Base-by-base conservation (phyloP, 1,139 yeast genomes). In the Maudiozyma humilis region DNA sequence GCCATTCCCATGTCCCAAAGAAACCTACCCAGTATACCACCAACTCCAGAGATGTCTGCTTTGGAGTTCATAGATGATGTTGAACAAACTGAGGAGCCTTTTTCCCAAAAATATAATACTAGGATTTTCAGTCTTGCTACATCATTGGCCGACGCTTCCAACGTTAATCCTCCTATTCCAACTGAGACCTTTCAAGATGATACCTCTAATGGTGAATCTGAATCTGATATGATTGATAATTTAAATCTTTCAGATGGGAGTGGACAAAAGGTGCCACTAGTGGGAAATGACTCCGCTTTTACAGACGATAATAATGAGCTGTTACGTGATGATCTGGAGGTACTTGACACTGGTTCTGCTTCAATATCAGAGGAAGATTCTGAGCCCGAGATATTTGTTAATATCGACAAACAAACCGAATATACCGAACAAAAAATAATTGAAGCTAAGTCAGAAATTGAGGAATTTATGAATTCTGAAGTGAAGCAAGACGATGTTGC, bases 111-210 rank as follows among this genome's bases (percentile, higher is more conserved):
- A 14, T 45, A 51, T 35, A 40, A 47, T 8, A 52, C 56, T 2
- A 49, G 53, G 27, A 51, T 54, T n/a, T 48, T 52, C 36, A 54
- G 60, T 41, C 43, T 55, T 20, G 53, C 55, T n/a, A 55, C 57
- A 3, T 51, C 60, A 2, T 50, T 47, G 3, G 59, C 51, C 16
- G 57, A 52, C 20, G 54, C 52, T 42, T 53, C 59, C 3, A 57
- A 59, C 1, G 47, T 46, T 29, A 58, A 55, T 32, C 46, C 38
- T 3, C 23, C 34, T 15, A 15, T 25, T 14, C 34, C 25, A 15
- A 10, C 20, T 14, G 44, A 27, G 10, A 12, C 12, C 2, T 23
- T 32, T 16, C 30, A 23, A 8, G 27, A 19, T 10, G 19, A 31
- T n/a, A 6, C 6, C 17, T 25, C 37, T 4, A 15, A 19, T 4